Percentiles rank a stretch among this genome's conserved stretches.
These are phyloP conservation scores for Cephalotrichum gorgonifer DNA, from an alignment of 2,329 filamentous ascomycete species.

Conservation along the genomic window DNA sequence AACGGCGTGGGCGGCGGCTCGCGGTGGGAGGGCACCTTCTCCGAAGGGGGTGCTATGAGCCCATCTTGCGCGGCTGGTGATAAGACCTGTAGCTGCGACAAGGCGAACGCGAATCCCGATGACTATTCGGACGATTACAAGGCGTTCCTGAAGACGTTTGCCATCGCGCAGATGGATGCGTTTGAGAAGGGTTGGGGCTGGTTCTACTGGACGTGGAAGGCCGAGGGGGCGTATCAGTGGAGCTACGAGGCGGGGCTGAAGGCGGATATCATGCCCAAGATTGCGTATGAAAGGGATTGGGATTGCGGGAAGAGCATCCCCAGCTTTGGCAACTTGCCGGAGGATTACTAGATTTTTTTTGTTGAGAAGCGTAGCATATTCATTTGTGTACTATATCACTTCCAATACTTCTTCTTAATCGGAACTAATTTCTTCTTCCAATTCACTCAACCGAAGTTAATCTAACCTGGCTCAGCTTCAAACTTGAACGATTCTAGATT, in stretches of 20 bases:
- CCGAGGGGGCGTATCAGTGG: slow-evolving; percentile 80
- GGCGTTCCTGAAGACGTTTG: slow-evolving; percentile 77
- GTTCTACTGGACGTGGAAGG: slow-evolving; percentile 99
- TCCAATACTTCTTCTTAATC: background rate
- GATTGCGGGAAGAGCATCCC: slow-evolving; percentile 52
- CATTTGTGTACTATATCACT: background rate
- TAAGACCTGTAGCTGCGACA: slow-evolving; percentile 58
- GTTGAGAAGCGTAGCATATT: background rate
- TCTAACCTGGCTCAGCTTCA: no score
- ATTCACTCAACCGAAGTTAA: no score
- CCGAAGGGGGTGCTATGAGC: slow-evolving; percentile 55
- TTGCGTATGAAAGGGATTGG: slow-evolving; percentile 62
- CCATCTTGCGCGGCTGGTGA: slow-evolving; percentile 56
- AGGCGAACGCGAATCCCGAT: slow-evolving; percentile 63
- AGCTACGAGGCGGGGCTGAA: slow-evolving; percentile 74
- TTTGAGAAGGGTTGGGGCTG: slow-evolving; percentile 93
- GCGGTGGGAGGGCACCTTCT: slow-evolving; percentile 81
- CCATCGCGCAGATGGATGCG: slow-evolving; percentile 88
- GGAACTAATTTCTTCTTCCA: no score
- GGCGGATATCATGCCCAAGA: slow-evolving; percentile 68
- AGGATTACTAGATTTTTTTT: background rate
- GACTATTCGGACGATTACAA: slow-evolving; percentile 68
- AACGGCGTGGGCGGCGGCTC: slow-evolving; percentile 85
- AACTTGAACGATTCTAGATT: no score
- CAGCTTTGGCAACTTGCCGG: background rate